Evolutionary conservation across 306 rosid genomes (phyloP), one percentile per base, ranked within the genome.

Genomic region (Vigna trinervia): DNA sequence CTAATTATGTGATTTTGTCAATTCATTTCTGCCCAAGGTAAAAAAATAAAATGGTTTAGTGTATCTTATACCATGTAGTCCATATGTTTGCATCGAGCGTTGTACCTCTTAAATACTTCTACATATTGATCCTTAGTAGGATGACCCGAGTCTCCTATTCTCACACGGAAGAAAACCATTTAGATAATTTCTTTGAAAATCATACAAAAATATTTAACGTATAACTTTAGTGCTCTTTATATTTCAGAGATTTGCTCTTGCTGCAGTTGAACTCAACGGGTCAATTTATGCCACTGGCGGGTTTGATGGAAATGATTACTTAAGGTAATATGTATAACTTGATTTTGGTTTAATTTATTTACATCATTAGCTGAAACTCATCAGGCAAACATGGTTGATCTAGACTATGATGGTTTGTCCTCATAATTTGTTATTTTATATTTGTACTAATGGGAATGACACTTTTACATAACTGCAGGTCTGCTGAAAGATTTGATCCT

Each of bases 231-330:
- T 82, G 34, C 76, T 72, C 50, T 74, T 17, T 58, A 61, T 83
- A 70, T 80, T 86, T 83, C 90, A 90, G 97, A 86, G 97, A 74
- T 94, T 94, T 54, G 87, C 92, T 53, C 86, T 94, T 65, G 91
- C 88, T 64, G 96, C 94, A 0, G 96, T 75, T 47, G 99, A 88
- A 79, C 91, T 90, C 79, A 87, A 88, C 13, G 94, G 94, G 3
- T 88, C 71, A 53, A 72, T 95, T 71, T 95, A 95, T 34, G 97
- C 93, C 67, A 84, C 92, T 38, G 99, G 99, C 8, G 99, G 99
- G 53, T 92, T 14, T 80, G 96, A 92, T 80, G 99, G 97, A 69
- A 79, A 14, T 39, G 82, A 76, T 82, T 92, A 95, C 84, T 68
- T 92, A 71, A 84, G 77, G 99, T 92, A 76, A 88, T 96, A 78